phyloP scores from a whole-genome alignment of 495 filamentous ascomycete species.

The Penicillium waksmanii region DNA sequence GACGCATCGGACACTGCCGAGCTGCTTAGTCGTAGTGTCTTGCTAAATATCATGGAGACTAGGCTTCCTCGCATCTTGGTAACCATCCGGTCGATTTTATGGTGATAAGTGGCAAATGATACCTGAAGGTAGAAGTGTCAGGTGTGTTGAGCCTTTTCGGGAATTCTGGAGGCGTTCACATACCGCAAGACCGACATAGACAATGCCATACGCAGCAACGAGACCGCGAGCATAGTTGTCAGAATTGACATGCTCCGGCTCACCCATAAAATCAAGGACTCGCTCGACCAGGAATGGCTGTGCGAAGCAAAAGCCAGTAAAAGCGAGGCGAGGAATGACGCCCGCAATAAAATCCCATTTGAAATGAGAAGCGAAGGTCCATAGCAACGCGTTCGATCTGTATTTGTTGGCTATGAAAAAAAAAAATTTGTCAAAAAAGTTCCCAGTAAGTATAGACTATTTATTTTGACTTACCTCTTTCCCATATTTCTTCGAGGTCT shows the following conservation, averaged over 20 bases:
- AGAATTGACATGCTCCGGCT: slow-evolving; percentile 33
- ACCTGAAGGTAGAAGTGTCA: slow-evolving; percentile 5
- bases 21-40: slow-evolving; percentile 43
- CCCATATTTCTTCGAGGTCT: slow-evolving; percentile 42
- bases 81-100: slow-evolving; percentile 51
- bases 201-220: slow-evolving; percentile 58
- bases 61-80: slow-evolving; percentile 58
- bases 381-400: slow-evolving; percentile 39
- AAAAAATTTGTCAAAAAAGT: background rate
- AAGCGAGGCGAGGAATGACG: slow-evolving; percentile 52
- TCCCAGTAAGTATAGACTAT: background rate
- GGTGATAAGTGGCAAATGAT: slow-evolving; percentile 52
- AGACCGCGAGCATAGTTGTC: slow-evolving; percentile 53
- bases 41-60: slow-evolving; percentile 52
- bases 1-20: slow-evolving; percentile 46
- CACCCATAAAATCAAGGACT: slow-evolving; percentile 45
- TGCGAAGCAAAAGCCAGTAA: slow-evolving; percentile 58
- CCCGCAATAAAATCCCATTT: slow-evolving; percentile 43
- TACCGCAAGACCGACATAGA: slow-evolving; percentile 60
- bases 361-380: slow-evolving; percentile 40
- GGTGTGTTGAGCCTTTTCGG: background rate
- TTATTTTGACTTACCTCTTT: slow-evolving; percentile 18
- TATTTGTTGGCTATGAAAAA: slow-evolving; percentile 21
- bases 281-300: slow-evolving; percentile 64
- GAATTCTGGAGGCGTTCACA: background rate